These are phyloP conservation scores for Alternaria solani DNA, from an alignment of 2,329 filamentous ascomycete species.

Conservation along the genomic window DNA sequence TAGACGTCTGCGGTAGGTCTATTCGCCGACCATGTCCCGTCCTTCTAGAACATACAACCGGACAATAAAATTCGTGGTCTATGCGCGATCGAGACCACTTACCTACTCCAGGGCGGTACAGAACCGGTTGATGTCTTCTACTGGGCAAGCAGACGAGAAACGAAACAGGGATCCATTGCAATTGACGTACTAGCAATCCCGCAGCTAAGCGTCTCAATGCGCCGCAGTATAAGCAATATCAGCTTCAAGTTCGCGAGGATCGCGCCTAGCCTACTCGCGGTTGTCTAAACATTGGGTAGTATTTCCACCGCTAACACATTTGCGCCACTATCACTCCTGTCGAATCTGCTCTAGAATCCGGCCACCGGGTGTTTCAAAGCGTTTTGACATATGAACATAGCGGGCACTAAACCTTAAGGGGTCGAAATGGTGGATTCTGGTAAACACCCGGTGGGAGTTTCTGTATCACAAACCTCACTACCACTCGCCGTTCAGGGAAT, in stretches of 20 bases:
- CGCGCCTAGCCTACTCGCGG: background rate
- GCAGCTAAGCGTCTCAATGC: conserved; percentile 2
- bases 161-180: background rate
- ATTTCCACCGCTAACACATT: conserved; percentile 4
- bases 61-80: background rate
- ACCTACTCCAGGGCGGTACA: background rate
- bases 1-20: background rate
- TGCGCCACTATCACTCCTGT: conserved; percentile 1
- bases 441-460: conserved; percentile 18
- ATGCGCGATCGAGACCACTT: background rate
- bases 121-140: background rate
- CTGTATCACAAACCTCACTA: conserved; percentile 1
- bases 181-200: conserved; percentile 1
- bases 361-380: conserved; percentile 15
- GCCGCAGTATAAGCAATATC: conserved; percentile 9
- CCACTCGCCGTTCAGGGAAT: conserved; percentile 7
- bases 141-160: background rate
- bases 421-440: conserved; percentile 2
- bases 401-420: background rate
- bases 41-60: background rate
- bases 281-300: background rate
- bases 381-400: background rate
- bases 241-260: conserved; percentile 9
- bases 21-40: background rate
- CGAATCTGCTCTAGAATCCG: conserved; percentile 9